These are phyloP conservation scores for Alnus rubra DNA, from an alignment of 306 rosid genomes.

Conservation along the genomic window DNA sequence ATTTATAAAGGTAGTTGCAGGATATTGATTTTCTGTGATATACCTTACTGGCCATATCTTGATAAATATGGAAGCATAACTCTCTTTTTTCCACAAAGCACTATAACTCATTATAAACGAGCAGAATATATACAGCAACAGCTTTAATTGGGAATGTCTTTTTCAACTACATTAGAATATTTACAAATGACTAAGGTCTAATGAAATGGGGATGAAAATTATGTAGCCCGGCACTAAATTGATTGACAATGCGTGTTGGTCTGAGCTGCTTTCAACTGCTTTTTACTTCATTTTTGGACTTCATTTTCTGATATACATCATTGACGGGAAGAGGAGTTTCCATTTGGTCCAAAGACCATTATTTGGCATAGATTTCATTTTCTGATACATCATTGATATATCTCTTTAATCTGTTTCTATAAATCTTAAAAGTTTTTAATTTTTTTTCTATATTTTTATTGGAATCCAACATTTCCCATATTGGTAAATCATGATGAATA, in stretches of 20 bases:
- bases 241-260: conserved; percentile 21
- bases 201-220: background rate
- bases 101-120: background rate
- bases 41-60: background rate
- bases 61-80: background rate
- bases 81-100: background rate
- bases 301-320: conserved; percentile 3
- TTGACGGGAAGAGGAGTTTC: too few relatives aligned
- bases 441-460: too few relatives aligned
- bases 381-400: too few relatives aligned
- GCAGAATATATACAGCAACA: background rate
- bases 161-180: conserved; percentile 15
- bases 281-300: conserved; percentile 38
- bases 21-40: background rate
- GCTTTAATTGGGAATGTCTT: background rate
- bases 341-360: too few relatives aligned
- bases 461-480: too few relatives aligned
- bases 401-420: too few relatives aligned
- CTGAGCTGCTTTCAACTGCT: conserved; percentile 22
- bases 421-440: too few relatives aligned
- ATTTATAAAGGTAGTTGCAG: too few relatives aligned
- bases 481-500: too few relatives aligned
- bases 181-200: conserved; percentile 17
- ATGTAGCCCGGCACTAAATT: background rate
- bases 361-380: too few relatives aligned